These are phyloP conservation scores for Aspergillus melleus DNA, from an alignment of 2,329 filamentous ascomycete species.

Conservation along the genomic window DNA sequence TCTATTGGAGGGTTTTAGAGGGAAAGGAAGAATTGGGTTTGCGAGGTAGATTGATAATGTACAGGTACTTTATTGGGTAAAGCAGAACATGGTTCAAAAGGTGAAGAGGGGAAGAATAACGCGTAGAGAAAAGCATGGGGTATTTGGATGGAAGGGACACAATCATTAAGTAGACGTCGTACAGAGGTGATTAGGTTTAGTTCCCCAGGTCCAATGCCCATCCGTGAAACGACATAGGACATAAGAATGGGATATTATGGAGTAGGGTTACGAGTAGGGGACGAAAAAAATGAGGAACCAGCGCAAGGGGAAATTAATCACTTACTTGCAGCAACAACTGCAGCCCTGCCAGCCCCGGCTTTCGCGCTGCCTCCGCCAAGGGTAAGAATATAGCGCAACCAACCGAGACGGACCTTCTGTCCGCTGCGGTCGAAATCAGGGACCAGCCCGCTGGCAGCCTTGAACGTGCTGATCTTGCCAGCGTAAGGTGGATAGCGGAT, in stretches of 20 bases:
- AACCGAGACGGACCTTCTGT: slow-evolving; percentile 39
- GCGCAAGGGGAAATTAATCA: slow-evolving; percentile 16
- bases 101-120: background rate
- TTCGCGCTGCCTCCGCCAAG: slow-evolving; percentile 43
- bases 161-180: no score
- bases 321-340: slow-evolving; percentile 42
- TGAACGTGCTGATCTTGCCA: slow-evolving; percentile 55
- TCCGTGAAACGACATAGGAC: background rate
- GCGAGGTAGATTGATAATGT: background rate
- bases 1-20: background rate
- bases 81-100: background rate
- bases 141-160: background rate
- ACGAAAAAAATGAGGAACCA: background rate
- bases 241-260: background rate
- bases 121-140: slow-evolving; percentile 2
- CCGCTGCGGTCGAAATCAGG: slow-evolving; percentile 64
- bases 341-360: slow-evolving; percentile 36
- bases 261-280: background rate
- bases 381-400: slow-evolving; percentile 41
- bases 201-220: background rate
- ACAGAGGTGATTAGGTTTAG: background rate
- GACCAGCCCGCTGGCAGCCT: slow-evolving; percentile 51
- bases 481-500: slow-evolving; percentile 63
- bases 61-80: no score
- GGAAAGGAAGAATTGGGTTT: background rate